These are phyloP conservation scores for Zoysia matrella DNA, from an alignment of 202 grass and related monocot genomes.

Conservation along the genomic window DNA sequence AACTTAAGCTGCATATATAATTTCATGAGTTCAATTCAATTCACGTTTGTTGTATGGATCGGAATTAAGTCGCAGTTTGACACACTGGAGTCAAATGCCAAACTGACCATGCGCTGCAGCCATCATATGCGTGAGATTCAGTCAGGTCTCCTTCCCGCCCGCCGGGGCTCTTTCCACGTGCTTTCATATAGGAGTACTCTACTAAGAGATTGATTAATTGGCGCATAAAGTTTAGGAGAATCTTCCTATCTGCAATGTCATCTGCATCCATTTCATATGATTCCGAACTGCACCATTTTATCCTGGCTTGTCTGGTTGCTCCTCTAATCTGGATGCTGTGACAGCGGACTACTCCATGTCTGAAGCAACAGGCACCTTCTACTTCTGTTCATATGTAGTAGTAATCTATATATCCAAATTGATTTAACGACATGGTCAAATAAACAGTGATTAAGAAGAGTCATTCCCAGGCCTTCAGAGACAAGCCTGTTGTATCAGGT, in stretches of 20 bases:
- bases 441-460: background rate
- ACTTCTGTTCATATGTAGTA: background rate
- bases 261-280: constrained; percentile 1
- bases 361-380: constrained; percentile 10
- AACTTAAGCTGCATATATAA: constrained; percentile 11
- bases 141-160: constrained; percentile 17
- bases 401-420: background rate
- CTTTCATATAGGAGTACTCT: no score
- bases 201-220: background rate
- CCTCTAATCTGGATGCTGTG: background rate
- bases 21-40: constrained; percentile 10
- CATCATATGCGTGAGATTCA: constrained; percentile 31
- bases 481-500: background rate
- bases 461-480: background rate
- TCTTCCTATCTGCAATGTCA: background rate
- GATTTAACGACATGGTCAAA: background rate
- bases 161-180: background rate
- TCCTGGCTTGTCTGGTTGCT: background rate
- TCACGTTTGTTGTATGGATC: background rate
- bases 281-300: constrained; percentile 19
- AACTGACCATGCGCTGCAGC: constrained; percentile 52
- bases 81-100: constrained; percentile 30
- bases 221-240: background rate
- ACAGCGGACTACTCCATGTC: background rate
- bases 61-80: constrained; percentile 11